phyloP scores from a whole-genome alignment of 2,329 filamentous ascomycete genomes.

The Pseudogymnoascus pannorum region DNA sequence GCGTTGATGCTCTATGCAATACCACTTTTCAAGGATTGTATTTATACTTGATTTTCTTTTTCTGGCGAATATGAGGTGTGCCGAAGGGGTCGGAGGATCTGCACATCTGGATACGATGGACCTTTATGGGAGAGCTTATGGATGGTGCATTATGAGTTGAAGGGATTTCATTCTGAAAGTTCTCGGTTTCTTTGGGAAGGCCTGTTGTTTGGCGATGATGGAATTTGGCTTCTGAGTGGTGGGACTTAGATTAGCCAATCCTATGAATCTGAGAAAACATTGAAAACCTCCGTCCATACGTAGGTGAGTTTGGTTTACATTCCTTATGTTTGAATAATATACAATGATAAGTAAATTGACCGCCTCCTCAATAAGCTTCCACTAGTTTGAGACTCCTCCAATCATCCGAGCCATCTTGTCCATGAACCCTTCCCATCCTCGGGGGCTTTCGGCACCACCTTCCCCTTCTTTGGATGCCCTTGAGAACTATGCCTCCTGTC shows the following conservation, averaged over 20 bases:
- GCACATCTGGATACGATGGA: slow-evolving; percentile 1
- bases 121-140: not conserved
- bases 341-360: not conserved
- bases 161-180: not conserved
- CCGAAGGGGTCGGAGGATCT: not conserved
- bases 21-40: not conserved
- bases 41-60: not conserved
- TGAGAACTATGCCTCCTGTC: not conserved
- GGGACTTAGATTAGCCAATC: slow-evolving; percentile 5
- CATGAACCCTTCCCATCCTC: not conserved
- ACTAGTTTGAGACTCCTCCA: not conserved
- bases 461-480: slow-evolving; percentile 1
- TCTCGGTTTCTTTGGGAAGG: not conserved
- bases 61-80: not conserved
- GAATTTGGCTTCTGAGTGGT: not conserved
- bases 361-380: not conserved
- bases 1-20: not conserved
- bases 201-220: not conserved
- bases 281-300: not conserved
- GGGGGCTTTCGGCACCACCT: not conserved
- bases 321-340: not conserved
- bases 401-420: not conserved
- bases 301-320: not conserved
- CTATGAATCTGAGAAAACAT: not conserved
- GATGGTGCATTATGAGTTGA: not conserved